Conservation (phyloP, 306 rosid species). For the Gillenia trifoliata region DNA sequence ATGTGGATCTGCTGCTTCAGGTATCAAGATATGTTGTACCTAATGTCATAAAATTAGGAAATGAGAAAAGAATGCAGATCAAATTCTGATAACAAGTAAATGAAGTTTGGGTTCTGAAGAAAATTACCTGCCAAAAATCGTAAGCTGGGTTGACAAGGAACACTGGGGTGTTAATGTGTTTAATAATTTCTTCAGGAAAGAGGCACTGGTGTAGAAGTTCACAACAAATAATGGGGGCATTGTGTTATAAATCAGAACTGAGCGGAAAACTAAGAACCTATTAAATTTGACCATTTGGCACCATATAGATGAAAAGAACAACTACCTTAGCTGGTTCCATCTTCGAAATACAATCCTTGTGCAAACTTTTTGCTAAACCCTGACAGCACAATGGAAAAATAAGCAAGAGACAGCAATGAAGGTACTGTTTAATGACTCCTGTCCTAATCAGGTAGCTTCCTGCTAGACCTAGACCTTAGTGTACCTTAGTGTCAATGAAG, state of each 20-base stretch:
- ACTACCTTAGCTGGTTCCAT: constrained; percentile 68
- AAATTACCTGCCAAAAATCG: constrained; percentile 89
- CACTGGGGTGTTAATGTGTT: constrained; percentile 54
- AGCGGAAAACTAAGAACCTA: constrained; percentile 13
- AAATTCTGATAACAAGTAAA: constrained; percentile 6
- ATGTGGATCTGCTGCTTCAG: constrained; percentile 55
- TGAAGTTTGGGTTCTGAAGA: constrained; percentile 19
- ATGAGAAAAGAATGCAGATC: constrained; percentile 4
- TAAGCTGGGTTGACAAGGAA: constrained; percentile 92
- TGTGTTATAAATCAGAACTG: neutral
- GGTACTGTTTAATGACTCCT: neutral
- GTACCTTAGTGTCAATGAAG: neutral
- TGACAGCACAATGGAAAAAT: constrained; percentile 25
- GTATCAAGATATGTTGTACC: constrained; percentile 89
- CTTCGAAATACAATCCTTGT: constrained; percentile 58
- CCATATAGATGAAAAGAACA: constrained; percentile 20
- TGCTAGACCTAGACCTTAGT: neutral
- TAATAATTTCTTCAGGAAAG: constrained; percentile 71
- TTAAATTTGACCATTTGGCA: constrained; percentile 7
- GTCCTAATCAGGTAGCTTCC: neutral
- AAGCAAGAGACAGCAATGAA: constrained; percentile 4
- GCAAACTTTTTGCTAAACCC: constrained; percentile 69
- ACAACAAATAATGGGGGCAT: constrained; percentile 5
- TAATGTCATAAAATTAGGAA: constrained; percentile 28
- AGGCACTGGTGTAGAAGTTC: constrained; percentile 59